A percentile compares a stretch with the other conserved stretches of the same genome.
Conservation (phyloP, 106 monocot species). For the Dendrobium officinale region DNA sequence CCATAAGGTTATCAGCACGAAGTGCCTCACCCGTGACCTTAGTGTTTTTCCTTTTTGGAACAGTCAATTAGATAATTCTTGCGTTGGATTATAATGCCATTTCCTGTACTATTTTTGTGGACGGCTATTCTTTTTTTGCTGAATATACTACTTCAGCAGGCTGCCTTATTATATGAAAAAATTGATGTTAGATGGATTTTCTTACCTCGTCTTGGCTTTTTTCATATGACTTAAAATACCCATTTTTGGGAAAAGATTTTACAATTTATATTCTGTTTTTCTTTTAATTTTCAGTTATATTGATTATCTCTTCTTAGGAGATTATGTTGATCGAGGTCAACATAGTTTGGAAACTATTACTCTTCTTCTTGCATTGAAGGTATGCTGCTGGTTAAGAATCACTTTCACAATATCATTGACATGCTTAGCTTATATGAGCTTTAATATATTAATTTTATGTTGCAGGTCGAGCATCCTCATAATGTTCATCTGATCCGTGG, state of each 20-base stretch:
- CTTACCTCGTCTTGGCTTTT: not conserved
- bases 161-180: no score
- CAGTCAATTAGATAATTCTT: no score
- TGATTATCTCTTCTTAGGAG: constrained; percentile 99
- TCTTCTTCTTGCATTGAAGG: constrained; percentile 97
- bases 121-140: no score
- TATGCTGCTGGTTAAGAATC: constrained; percentile 9
- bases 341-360: constrained; percentile 97
- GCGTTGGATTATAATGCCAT: no score
- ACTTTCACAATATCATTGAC: not conserved
- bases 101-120: no score
- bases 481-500: constrained; percentile 98
- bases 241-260: not conserved
- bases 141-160: no score
- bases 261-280: constrained; percentile 16
- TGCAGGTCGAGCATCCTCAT: constrained; percentile 81
- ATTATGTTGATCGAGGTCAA: constrained; percentile 99
- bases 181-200: not conserved
- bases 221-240: not conserved
- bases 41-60: no score
- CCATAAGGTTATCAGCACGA: no score
- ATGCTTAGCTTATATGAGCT: not conserved
- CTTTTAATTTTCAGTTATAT: constrained; percentile 78
- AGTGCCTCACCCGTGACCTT: no score
- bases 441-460: not conserved